Evolutionary conservation across 768 basidiomycete species (phyloP), one percentile per base, ranked within the genome.

Genomic region (Mrakia blollopis): DNA sequence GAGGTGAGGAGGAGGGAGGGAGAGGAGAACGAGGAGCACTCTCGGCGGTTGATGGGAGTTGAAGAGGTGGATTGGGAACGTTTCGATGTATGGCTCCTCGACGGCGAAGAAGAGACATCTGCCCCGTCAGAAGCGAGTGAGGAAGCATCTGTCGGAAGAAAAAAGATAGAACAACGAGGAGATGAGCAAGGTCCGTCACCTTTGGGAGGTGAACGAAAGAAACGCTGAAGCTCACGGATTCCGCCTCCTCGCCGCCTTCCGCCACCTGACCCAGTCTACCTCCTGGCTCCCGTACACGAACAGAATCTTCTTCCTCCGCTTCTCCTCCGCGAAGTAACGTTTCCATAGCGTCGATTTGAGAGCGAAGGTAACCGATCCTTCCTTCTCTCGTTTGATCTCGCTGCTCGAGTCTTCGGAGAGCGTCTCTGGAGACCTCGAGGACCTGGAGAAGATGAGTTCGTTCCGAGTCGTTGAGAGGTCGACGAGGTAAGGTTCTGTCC

Each of bases 31-130:
- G 63, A 21, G 65, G 65, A n/a, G 18, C 39, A 30, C 39, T 35
- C 0, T 21, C 5, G 7, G 18, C 8, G 2, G 65, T 35, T 39
- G 65, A 13, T 41, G 39, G 44, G 44, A 44, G 44, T 44, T 44
- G 35, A 25, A 23, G 65, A 39, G 37, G 35, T 16, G 35, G 65
- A 10, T 18, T 16, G 35, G 65, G 37, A 41, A 25, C 41, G 47
- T 47, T 71, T 39, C 73, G 54, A 63, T 74, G 73, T 5, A 74
- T 63, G 21, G 73, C 73, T 41, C 73, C 73, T 28, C 73, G 73
- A 18, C 73, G 73, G 39, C 73, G 73, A 23, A 74, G 73, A 18
- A 74, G 57, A 21, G 73, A 74, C 18, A 74, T 60, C 25, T 74
- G 73, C 23, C 73, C 73, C 14, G 73, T 74, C 5, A 74, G 57